phyloP scores from a whole-genome alignment of 345 rosid species.

The Bruguiera parviflora region DNA sequence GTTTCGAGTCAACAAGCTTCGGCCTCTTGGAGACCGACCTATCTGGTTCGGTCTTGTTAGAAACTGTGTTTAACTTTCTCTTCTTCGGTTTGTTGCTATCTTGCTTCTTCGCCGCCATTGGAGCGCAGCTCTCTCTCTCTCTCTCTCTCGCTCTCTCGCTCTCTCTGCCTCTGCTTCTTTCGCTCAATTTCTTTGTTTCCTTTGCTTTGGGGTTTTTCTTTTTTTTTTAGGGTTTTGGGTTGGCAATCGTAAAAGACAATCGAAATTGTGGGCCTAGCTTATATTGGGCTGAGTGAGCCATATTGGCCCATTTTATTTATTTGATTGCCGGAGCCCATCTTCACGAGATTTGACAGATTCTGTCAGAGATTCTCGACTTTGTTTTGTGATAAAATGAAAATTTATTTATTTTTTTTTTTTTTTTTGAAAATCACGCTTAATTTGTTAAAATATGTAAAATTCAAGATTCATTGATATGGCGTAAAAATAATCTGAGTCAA shows the following conservation, averaged over 20 bases:
- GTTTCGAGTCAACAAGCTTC: constrained; percentile 26
- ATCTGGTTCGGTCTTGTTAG: constrained; percentile 10
- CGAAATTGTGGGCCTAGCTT: background rate
- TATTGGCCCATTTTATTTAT: too few species aligned
- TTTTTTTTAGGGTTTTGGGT: constrained; percentile 13
- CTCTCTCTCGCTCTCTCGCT: background rate
- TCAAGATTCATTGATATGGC: too few species aligned
- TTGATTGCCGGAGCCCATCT: too few species aligned
- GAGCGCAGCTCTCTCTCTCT: background rate
- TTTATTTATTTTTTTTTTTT: too few species aligned
- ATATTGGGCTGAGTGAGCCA: background rate
- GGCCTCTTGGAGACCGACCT: constrained; percentile 36
- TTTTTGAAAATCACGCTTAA: too few species aligned
- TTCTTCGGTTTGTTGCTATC: constrained; percentile 30
- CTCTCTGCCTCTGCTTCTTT: background rate
- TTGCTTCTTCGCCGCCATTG: constrained; percentile 52
- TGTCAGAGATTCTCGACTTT: too few species aligned
- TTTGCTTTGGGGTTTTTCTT: background rate
- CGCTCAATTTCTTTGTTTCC: background rate
- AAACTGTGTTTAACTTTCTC: constrained; percentile 35
- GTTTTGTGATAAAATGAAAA: too few species aligned
- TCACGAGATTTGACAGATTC: too few species aligned
- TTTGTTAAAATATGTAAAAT: too few species aligned
- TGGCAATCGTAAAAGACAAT: background rate
- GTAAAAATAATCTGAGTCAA: too few species aligned